These are phyloP conservation scores for Pilatotrama ljubarskyi DNA, from an alignment of 768 basidiomycete species.

Conservation along the genomic window DNA sequence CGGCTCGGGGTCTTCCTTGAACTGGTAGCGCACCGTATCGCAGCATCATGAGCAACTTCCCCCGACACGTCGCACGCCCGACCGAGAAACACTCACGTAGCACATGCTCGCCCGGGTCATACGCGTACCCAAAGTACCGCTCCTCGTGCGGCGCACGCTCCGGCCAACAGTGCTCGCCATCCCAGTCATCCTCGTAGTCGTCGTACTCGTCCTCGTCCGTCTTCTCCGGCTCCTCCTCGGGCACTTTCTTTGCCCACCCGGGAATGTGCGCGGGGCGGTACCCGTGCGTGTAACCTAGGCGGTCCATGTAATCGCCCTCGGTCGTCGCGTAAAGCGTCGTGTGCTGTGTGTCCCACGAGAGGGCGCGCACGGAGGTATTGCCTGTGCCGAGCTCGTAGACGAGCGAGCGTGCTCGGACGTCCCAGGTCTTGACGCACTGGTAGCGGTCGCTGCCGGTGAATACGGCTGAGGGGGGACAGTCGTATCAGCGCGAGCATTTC, in stretches of 20 bases:
- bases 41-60: neutral
- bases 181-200: slow-evolving; percentile 21
- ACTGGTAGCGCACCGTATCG: neutral
- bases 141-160: slow-evolving; percentile 25
- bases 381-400: slow-evolving; percentile 46
- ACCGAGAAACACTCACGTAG: slow-evolving; percentile 31
- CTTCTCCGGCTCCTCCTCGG: neutral
- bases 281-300: slow-evolving; percentile 22
- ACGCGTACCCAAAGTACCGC: slow-evolving; percentile 34
- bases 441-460: slow-evolving; percentile 32
- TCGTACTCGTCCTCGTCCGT: slow-evolving; percentile 16
- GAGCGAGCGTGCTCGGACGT: slow-evolving; percentile 34
- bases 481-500: neutral
- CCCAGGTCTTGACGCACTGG: slow-evolving; percentile 42
- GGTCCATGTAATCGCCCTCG: slow-evolving; percentile 30
- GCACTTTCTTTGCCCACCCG: neutral
- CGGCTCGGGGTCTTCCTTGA: slow-evolving; percentile 9
- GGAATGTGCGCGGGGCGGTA: slow-evolving; percentile 25
- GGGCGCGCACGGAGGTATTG: slow-evolving; percentile 37
- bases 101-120: slow-evolving; percentile 37
- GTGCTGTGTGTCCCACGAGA: slow-evolving; percentile 35
- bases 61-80: neutral
- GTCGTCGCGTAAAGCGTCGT: slow-evolving; percentile 39
- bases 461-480: slow-evolving; percentile 20
- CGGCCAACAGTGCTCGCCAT: slow-evolving; percentile 32